A percentile compares a stretch with the other conserved stretches of the same genome.
These are phyloP conservation scores for Podospora anserina DNA, from an alignment of 495 filamentous ascomycete genomes.

Conservation along the genomic window DNA sequence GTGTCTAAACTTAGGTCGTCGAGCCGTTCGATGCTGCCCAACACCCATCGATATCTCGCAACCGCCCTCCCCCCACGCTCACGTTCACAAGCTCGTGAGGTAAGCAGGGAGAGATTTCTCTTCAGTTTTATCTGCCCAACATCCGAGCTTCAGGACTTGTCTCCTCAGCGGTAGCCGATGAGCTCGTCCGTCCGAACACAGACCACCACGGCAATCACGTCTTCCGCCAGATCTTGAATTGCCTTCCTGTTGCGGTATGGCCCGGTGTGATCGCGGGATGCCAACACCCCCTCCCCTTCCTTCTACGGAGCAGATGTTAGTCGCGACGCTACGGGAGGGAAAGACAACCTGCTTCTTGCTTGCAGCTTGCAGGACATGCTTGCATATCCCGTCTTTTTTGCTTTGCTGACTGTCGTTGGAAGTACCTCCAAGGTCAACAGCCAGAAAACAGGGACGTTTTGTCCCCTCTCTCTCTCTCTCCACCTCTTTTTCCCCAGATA, in stretches of 20 bases:
- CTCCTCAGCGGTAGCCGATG: constrained; percentile 13
- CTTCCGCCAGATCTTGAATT: constrained; percentile 5
- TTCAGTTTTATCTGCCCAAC: constrained; percentile 1
- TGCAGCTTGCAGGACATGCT: not conserved
- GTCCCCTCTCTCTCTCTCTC: too few relatives aligned
- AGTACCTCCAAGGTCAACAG: not conserved
- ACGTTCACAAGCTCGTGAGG: not conserved
- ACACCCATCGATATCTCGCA: not conserved
- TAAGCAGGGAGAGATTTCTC: not conserved
- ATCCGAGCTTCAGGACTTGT: constrained; percentile 1
- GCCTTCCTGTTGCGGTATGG: constrained; percentile 28
- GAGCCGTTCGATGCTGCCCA: not conserved
- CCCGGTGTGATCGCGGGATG: constrained; percentile 18
- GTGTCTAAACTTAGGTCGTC: constrained; percentile 1
- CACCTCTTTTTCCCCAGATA: not conserved
- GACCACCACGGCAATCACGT: constrained; percentile 7
- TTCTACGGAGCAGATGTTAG: not conserved
- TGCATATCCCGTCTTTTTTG: not conserved
- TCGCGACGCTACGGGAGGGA: not conserved
- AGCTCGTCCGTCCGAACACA: not conserved
- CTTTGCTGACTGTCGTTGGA: not conserved
- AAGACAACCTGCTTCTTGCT: constrained; percentile 3
- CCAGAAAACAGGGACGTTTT: too few relatives aligned
- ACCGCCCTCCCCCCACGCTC: constrained; percentile 2
- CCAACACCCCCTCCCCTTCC: not conserved